Conservation (phyloP, 2,329 filamentous ascomycete genomes). For the Botryotinia narcissicola region DNA sequence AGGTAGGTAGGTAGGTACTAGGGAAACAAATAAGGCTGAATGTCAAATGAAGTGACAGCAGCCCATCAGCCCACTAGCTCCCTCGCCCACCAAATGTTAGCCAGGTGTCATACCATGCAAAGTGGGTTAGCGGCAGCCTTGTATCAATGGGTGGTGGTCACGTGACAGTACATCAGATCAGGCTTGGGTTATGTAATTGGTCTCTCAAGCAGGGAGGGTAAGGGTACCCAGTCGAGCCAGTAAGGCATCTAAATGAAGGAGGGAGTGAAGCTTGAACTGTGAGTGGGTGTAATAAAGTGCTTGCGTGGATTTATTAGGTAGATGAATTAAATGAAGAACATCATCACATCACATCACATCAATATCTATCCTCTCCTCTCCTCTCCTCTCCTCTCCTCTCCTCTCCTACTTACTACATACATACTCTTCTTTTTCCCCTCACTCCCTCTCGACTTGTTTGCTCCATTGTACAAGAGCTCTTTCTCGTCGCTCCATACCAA, state of each 20-base stretch:
- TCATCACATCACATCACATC: neutral
- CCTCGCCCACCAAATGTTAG: neutral
- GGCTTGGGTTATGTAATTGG: neutral
- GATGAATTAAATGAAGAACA: neutral
- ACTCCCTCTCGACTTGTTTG: neutral
- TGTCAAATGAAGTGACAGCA: neutral
- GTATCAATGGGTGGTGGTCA: too few relatives aligned
- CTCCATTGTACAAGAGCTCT: neutral
- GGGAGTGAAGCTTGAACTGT: neutral
- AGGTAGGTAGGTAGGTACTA: neutral
- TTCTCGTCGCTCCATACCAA: neutral
- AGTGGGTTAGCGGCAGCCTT: neutral
- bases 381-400: too few relatives aligned
- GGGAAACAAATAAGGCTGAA: slow-evolving; percentile 1
- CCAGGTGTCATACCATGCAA: neutral
- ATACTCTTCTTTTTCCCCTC: neutral
- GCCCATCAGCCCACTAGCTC: neutral
- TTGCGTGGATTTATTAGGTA: neutral
- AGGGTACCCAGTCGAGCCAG: too few relatives aligned
- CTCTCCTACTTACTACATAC: neutral
- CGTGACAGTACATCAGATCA: too few relatives aligned
- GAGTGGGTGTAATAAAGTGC: neutral
- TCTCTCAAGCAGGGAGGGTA: too few relatives aligned
- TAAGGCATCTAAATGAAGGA: neutral
- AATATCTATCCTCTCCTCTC: neutral